These are phyloP conservation scores for Pleurostoma richardsiae DNA, from an alignment of 2,329 filamentous ascomycete species.

Conservation along the genomic window DNA sequence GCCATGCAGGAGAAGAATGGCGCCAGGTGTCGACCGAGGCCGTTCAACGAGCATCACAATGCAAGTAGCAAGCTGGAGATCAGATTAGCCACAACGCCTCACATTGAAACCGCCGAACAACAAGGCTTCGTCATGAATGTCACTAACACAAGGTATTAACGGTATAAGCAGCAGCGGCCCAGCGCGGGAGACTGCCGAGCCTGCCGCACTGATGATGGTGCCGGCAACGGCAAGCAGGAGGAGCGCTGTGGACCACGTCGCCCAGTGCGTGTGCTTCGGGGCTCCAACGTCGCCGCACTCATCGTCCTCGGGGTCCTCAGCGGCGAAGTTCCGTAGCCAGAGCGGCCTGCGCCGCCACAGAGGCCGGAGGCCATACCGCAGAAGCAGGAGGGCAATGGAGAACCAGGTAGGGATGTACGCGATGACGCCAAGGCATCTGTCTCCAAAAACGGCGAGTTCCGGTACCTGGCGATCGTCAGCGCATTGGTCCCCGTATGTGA, in stretches of 20 bases:
- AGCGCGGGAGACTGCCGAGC: neutral
- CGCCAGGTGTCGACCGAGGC: constrained; percentile 48
- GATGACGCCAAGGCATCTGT: constrained; percentile 23
- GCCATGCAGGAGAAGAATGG: constrained; percentile 66
- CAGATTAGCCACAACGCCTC: too few relatives aligned
- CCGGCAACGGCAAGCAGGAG: neutral
- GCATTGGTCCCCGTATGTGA: neutral
- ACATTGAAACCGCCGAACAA: neutral
- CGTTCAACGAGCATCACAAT: constrained; percentile 5
- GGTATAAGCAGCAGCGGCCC: constrained; percentile 9
- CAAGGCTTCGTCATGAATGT: too few relatives aligned
- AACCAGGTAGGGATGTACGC: constrained; percentile 23
- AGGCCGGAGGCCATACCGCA: constrained; percentile 22
- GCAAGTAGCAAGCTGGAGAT: constrained; percentile 3
- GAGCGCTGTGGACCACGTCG: neutral
- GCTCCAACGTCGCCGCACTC: constrained; percentile 1
- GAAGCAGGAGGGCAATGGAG: constrained; percentile 19
- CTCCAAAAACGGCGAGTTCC: constrained; percentile 15
- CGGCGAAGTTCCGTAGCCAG: constrained; percentile 27
- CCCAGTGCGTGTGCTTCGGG: constrained; percentile 1
- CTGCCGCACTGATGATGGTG: neutral
- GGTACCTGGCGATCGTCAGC: constrained; percentile 8
- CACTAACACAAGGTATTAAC: constrained; percentile 8
- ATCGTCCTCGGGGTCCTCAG: constrained; percentile 12
- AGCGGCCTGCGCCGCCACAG: constrained; percentile 23